Percentiles rank a stretch among this genome's conserved stretches.
Conservation (phyloP, 2,329 filamentous ascomycete genomes). For the Aspergillus sojae region DNA sequence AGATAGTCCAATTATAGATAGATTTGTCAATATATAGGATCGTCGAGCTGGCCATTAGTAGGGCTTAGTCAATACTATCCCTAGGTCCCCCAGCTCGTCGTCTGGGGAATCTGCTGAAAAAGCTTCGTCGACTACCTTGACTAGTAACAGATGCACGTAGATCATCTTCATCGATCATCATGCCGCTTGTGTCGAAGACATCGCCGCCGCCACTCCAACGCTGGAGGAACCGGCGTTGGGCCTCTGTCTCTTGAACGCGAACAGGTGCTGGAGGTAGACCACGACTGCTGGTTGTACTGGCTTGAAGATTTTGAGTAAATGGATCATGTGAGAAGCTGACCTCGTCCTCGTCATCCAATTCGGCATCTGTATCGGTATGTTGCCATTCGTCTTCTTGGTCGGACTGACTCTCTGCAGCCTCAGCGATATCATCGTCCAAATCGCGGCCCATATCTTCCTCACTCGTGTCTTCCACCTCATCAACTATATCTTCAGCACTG, state of each 20-base stretch:
- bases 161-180: slow-evolving; percentile 38
- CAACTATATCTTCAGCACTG: slow-evolving; percentile 48
- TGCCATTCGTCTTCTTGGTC: slow-evolving; percentile 67
- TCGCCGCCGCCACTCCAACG: slow-evolving; percentile 44
- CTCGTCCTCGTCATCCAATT: slow-evolving; percentile 51
- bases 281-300: slow-evolving; percentile 37
- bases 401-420: slow-evolving; percentile 49
- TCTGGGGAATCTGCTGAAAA: slow-evolving; percentile 44
- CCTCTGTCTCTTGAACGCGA: slow-evolving; percentile 38
- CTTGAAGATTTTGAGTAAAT: slow-evolving; percentile 33
- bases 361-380: slow-evolving; percentile 75
- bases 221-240: slow-evolving; percentile 42
- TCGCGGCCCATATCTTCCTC: slow-evolving; percentile 65
- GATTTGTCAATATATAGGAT: background rate
- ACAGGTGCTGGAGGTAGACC: slow-evolving; percentile 33
- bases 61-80: slow-evolving; percentile 55
- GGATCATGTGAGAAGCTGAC: slow-evolving; percentile 29
- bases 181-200: slow-evolving; percentile 38
- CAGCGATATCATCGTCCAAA: slow-evolving; percentile 71
- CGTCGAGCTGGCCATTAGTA: background rate
- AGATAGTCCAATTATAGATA: background rate
- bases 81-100: slow-evolving; percentile 44
- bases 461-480: slow-evolving; percentile 53
- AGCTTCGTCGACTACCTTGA: slow-evolving; percentile 34
- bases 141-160: slow-evolving; percentile 37